These are phyloP conservation scores for Orbilia oligospora DNA, from an alignment of 2,329 filamentous ascomycete species.

Conservation along the genomic window DNA sequence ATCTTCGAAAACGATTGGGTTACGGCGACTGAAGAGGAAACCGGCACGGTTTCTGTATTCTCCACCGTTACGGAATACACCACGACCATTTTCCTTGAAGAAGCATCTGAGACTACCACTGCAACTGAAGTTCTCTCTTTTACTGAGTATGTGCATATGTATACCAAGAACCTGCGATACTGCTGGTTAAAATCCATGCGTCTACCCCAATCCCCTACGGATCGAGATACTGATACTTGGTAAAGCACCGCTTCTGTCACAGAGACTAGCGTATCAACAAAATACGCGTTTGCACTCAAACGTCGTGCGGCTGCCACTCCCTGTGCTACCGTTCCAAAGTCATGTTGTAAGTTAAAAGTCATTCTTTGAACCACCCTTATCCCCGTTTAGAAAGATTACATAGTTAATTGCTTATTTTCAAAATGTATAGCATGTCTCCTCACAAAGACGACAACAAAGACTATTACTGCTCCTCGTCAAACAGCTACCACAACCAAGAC, in stretches of 20 bases:
- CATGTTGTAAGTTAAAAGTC: slow-evolving; percentile 37
- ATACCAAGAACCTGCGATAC: not conserved
- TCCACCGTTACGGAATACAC: slow-evolving; percentile 46
- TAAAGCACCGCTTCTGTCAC: slow-evolving; percentile 12
- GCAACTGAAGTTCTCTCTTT: slow-evolving; percentile 28
- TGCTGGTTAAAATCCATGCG: not conserved
- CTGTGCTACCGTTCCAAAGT: slow-evolving; percentile 30
- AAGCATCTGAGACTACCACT: slow-evolving; percentile 25
- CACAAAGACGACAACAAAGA: slow-evolving; percentile 44
- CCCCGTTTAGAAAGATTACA: no score
- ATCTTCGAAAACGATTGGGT: slow-evolving; percentile 11
- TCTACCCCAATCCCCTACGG: no score
- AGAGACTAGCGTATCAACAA: not conserved
- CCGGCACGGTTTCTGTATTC: slow-evolving; percentile 33
- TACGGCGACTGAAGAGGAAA: slow-evolving; percentile 26
- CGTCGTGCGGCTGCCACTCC: slow-evolving; percentile 25
- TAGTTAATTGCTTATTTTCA: not conserved
- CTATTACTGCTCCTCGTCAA: slow-evolving; percentile 26
- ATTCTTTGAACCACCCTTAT: not conserved
- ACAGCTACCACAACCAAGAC: slow-evolving; percentile 42
- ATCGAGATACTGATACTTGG: slow-evolving; percentile 4
- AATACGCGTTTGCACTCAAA: slow-evolving; percentile 18
- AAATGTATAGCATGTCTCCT: slow-evolving; percentile 35
- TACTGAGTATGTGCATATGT: slow-evolving; percentile 41
- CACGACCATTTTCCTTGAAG: slow-evolving; percentile 37